These are phyloP conservation scores for Paramarasmius palmivorus DNA, from an alignment of 1,284 basidiomycete genomes.

Conservation along the genomic window DNA sequence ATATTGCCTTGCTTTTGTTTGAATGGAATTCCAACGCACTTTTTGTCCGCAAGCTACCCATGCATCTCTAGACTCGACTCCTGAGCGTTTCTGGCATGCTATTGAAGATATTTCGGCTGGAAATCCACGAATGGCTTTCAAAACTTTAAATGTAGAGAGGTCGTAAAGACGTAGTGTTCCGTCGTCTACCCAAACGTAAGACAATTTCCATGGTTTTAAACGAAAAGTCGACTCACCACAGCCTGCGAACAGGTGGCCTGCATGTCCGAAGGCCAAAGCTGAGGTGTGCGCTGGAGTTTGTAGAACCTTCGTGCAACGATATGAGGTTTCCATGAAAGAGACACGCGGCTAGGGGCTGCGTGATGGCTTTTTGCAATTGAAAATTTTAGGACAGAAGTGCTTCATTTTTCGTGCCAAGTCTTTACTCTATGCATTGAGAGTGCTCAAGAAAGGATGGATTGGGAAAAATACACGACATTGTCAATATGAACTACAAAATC, in stretches of 20 bases:
- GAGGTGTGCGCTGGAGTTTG: conserved; percentile 47
- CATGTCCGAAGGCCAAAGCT: conserved; percentile 43
- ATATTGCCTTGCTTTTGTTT: conserved; percentile 3
- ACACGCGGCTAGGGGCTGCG: too few species aligned
- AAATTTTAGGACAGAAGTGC: too few species aligned
- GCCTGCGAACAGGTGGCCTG: conserved; percentile 50
- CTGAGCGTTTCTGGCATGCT: conserved; percentile 40
- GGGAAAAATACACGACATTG: too few species aligned
- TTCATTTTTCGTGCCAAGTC: too few species aligned
- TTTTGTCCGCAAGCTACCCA: conserved; percentile 64
- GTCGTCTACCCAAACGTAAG: conserved; percentile 49
- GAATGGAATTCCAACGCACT: conserved; percentile 38
- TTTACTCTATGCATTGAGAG: too few species aligned
- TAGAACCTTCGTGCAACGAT: conserved; percentile 23
- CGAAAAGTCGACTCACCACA: conserved; percentile 39
- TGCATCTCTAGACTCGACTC: conserved; percentile 41
- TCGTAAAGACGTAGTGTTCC: conserved; percentile 69
- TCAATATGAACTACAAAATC: too few species aligned
- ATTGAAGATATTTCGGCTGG: conserved; percentile 63
- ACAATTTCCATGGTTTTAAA: background rate
- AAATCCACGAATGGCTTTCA: conserved; percentile 62
- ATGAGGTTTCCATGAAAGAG: too few species aligned
- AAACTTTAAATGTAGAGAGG: conserved; percentile 56
- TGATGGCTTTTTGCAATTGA: too few species aligned
- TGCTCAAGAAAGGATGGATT: too few species aligned